These are phyloP conservation scores for Senna tora DNA, from an alignment of 306 rosid species.

Conservation along the genomic window DNA sequence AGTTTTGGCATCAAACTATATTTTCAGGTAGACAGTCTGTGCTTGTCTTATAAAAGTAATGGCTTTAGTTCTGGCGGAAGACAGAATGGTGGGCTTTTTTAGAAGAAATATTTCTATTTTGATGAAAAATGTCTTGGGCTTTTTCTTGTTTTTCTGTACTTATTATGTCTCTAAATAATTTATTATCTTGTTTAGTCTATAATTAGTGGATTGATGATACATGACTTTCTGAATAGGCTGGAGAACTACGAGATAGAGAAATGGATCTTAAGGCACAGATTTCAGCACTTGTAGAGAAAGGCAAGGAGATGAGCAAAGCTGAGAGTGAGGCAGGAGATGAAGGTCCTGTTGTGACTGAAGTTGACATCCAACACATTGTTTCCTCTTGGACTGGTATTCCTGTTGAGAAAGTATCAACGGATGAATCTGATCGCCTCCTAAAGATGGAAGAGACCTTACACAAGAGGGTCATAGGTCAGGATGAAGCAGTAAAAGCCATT, in stretches of 20 bases:
- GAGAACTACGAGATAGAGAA: slow-evolving; percentile 92
- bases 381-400: slow-evolving; percentile 98
- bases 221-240: slow-evolving; percentile 66
- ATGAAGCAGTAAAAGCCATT: slow-evolving; percentile 96
- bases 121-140: not conserved
- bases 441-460: slow-evolving; percentile 98
- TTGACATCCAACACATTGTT: slow-evolving; percentile 91
- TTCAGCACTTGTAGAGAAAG: slow-evolving; percentile 83
- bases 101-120: slow-evolving; percentile 29
- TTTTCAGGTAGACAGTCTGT: slow-evolving; percentile 23
- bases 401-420: slow-evolving; percentile 92
- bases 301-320: slow-evolving; percentile 98
- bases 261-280: slow-evolving; percentile 95
- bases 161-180: not conserved
- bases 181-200: not conserved
- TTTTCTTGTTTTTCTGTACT: slow-evolving; percentile 7
- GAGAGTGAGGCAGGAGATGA: slow-evolving; percentile 92
- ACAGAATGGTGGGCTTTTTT: not conserved
- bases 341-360: slow-evolving; percentile 90
- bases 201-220: slow-evolving; percentile 26
- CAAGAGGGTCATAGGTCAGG: slow-evolving; percentile 86
- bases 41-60: not conserved
- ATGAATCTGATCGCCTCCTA: slow-evolving; percentile 96
- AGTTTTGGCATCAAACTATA: slow-evolving; percentile 1
- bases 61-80: not conserved